Conservation (phyloP, 2,329 filamentous ascomycete species). For the Fusarium sp. region DNA sequence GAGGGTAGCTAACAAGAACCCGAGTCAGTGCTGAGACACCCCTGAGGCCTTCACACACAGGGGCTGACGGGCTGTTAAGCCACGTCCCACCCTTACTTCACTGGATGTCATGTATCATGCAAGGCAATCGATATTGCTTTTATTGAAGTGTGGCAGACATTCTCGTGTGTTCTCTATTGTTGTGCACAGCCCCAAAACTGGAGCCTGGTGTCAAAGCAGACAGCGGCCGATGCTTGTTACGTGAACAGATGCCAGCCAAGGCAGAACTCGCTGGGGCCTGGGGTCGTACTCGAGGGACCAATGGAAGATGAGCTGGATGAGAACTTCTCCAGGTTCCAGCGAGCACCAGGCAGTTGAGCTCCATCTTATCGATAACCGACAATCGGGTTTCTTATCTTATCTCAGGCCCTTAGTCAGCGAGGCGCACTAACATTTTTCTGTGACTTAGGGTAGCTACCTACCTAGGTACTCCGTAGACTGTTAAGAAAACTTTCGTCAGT, state of each 20-base stretch:
- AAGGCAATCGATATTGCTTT: not conserved
- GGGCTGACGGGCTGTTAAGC: not conserved
- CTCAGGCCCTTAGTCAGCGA: not conserved
- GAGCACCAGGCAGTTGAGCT: not conserved
- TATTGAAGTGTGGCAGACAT: not conserved
- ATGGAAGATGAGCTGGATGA: not conserved
- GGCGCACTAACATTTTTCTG: not conserved
- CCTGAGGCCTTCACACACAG: not conserved
- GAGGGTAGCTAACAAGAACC: not conserved
- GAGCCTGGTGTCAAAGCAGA: not conserved
- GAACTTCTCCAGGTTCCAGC: not conserved
- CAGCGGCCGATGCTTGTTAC: not conserved
- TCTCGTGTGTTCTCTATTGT: not conserved
- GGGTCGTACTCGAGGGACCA: not conserved
- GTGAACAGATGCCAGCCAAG: not conserved
- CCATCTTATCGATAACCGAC: not conserved
- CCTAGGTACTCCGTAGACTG: no score
- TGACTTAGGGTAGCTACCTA: no score
- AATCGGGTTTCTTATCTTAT: not conserved
- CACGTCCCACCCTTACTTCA: not conserved
- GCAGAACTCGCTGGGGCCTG: not conserved
- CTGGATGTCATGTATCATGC: not conserved
- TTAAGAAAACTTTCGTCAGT: no score
- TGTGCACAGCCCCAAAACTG: not conserved
- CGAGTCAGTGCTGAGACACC: not conserved